phyloP scores from a whole-genome alignment of 2,329 filamentous ascomycete genomes.

The Cryphonectria radicalis region DNA sequence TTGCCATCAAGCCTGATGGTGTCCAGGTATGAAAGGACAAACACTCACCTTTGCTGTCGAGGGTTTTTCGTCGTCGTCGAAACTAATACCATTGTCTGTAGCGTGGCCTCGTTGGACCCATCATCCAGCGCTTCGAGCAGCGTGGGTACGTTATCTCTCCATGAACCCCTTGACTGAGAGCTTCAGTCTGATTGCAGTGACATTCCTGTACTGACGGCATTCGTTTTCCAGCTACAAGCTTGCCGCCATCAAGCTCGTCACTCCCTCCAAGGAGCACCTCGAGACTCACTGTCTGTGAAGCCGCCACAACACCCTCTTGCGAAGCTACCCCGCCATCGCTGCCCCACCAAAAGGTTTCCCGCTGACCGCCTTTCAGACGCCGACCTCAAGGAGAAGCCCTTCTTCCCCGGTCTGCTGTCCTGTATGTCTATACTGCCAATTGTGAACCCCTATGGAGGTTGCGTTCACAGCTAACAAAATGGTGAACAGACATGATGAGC shows the following conservation, averaged over 20 bases:
- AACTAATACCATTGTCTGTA: conserved; percentile 45
- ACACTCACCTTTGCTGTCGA: conserved; percentile 20
- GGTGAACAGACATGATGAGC: conserved; percentile 81
- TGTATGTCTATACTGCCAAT: conserved; percentile 60
- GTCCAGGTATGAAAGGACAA: conserved; percentile 75
- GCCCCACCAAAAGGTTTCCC: conserved; percentile 27
- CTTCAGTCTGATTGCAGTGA: conserved; percentile 16
- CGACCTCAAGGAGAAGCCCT: conserved; percentile 91
- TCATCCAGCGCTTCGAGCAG: conserved; percentile 97
- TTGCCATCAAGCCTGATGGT: conserved; percentile 99
- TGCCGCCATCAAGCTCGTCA: conserved; percentile 92
- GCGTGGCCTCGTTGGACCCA: conserved; percentile 97
- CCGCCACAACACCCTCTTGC: conserved; percentile 9
- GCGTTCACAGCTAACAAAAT: conserved; percentile 28
- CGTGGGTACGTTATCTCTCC: conserved; percentile 69
- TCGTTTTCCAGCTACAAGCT: conserved; percentile 81
- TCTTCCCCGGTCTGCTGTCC: conserved; percentile 92
- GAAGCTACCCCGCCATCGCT: conserved; percentile 28
- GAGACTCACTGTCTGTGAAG: conserved; percentile 81
- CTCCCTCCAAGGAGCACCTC: conserved; percentile 90
- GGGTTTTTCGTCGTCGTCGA: background rate
- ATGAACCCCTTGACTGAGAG: background rate
- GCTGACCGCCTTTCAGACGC: conserved; percentile 59
- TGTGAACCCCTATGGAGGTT: background rate
- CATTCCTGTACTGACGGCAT: conserved; percentile 17